Conservation (phyloP, 805 yeast species). For the Starmerella floricola region DNA sequence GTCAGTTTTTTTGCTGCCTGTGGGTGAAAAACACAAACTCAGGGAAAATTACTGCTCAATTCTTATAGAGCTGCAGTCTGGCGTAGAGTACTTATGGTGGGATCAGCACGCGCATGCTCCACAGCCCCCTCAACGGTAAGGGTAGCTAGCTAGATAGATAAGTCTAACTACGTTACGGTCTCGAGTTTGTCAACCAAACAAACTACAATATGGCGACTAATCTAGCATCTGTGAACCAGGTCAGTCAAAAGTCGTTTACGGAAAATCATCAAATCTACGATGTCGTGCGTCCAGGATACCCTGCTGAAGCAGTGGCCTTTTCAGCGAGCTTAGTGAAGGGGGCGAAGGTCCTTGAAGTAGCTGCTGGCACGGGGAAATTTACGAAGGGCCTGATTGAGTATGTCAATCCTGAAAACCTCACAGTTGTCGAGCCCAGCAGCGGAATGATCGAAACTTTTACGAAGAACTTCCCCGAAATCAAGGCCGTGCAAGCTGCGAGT, state of each 20-base stretch:
- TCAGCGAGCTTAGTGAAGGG: conserved; percentile 30
- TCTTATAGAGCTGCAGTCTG: no score
- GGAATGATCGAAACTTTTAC: conserved; percentile 45
- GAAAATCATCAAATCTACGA: conserved; percentile 43
- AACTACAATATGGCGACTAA: not conserved
- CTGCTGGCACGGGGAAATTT: conserved; percentile 56
- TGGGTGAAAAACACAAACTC: no score
- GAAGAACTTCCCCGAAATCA: conserved; percentile 37
- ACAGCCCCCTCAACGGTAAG: no score
- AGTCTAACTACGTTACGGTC: no score
- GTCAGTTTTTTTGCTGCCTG: no score
- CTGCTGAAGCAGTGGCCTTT: conserved; percentile 33
- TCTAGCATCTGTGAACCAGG: conserved; percentile 23
- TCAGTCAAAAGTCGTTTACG: conserved; percentile 40
- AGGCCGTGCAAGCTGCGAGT: conserved; percentile 33
- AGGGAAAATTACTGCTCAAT: no score
- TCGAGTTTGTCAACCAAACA: no score
- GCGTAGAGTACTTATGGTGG: no score
- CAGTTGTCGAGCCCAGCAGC: conserved; percentile 43
- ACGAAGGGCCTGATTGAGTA: conserved; percentile 34
- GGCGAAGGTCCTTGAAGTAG: conserved; percentile 37
- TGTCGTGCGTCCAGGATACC: conserved; percentile 41
- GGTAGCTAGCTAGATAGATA: no score
- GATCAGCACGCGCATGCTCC: no score
- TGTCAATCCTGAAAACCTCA: conserved; percentile 33